Evolutionary conservation across 352 stramenopile genomes (phyloP).

Genomic region (Phytophthora parvispora): DNA sequence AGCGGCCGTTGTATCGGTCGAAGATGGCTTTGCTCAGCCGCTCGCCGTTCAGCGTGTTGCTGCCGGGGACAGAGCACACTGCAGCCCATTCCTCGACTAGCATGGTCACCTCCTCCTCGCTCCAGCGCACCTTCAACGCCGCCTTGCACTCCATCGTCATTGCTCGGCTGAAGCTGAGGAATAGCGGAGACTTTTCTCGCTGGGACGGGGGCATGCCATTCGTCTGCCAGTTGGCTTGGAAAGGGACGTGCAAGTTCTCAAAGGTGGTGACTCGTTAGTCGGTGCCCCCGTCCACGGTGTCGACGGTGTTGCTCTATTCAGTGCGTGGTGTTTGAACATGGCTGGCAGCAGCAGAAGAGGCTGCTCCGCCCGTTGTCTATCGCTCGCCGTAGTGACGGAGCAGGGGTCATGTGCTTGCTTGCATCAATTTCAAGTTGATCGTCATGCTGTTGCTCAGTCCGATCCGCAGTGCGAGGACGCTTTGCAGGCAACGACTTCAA

Average conservation of each 20-base stretch:
- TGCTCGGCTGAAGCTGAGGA: neutral
- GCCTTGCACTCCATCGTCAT: conserved; percentile 14
- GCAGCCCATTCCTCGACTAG: conserved; percentile 26
- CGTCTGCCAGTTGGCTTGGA: neutral
- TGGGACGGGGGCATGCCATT: conserved; percentile 11
- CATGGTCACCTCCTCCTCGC: conserved; percentile 9
- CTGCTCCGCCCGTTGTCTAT: no score
- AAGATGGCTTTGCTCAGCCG: conserved; percentile 20
- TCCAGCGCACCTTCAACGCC: conserved; percentile 29
- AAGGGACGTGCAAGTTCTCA: neutral
- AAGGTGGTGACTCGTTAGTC: neutral
- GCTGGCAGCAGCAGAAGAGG: no score
- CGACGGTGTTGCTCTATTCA: neutral
- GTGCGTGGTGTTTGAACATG: neutral
- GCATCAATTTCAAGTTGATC: conserved; percentile 1
- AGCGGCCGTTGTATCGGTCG: conserved; percentile 21
- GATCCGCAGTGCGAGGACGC: neutral
- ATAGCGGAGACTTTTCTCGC: neutral
- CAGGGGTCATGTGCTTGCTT: neutral
- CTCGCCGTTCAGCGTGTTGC: conserved; percentile 6
- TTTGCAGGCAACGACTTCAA: conserved; percentile 1
- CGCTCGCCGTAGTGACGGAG: neutral
- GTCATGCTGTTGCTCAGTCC: neutral
- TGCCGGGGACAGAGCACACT: neutral
- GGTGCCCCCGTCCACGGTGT: neutral